phyloP scores from a whole-genome alignment of 495 filamentous ascomycete genomes.

The Letharia columbiana region DNA sequence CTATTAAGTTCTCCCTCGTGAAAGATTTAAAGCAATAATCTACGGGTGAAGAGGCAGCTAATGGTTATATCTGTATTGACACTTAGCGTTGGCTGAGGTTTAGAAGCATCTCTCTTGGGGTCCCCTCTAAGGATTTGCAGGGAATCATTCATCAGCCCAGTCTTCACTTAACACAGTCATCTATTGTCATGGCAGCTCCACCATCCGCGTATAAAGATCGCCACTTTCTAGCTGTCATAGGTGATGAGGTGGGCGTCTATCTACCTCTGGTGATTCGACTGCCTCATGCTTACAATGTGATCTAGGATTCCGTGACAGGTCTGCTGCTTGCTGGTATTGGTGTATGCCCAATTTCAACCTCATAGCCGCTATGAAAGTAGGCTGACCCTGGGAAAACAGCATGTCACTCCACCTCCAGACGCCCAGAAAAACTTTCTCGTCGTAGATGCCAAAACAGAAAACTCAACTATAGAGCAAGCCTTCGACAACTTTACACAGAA shows the following conservation, averaged over 20 bases:
- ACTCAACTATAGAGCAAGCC: conserved; percentile 74
- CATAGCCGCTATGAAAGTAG: conserved; percentile 4
- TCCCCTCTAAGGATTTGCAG: background rate
- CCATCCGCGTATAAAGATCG: conserved; percentile 71
- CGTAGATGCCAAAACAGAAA: conserved; percentile 88
- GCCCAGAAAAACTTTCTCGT: conserved; percentile 95
- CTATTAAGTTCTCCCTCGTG: too few species aligned
- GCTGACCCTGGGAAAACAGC: conserved; percentile 35
- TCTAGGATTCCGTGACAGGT: conserved; percentile 84
- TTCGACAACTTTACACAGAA: conserved; percentile 83
- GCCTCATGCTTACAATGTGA: conserved; percentile 25
- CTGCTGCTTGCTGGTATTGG: conserved; percentile 91
- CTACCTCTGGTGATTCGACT: background rate
- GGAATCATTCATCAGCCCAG: background rate
- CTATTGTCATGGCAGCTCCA: conserved; percentile 42
- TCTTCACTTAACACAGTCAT: background rate
- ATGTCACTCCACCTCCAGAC: conserved; percentile 71
- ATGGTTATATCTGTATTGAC: too few species aligned
- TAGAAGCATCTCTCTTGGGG: background rate
- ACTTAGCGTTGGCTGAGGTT: too few species aligned
- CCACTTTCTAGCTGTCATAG: conserved; percentile 94
- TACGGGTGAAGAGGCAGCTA: too few species aligned
- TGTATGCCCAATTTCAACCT: conserved; percentile 44
- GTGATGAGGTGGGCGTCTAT: conserved; percentile 68
- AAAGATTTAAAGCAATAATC: too few species aligned